Base-by-base conservation (phyloP, 139 green algal species). In the Picochlorum sp. region DNA sequence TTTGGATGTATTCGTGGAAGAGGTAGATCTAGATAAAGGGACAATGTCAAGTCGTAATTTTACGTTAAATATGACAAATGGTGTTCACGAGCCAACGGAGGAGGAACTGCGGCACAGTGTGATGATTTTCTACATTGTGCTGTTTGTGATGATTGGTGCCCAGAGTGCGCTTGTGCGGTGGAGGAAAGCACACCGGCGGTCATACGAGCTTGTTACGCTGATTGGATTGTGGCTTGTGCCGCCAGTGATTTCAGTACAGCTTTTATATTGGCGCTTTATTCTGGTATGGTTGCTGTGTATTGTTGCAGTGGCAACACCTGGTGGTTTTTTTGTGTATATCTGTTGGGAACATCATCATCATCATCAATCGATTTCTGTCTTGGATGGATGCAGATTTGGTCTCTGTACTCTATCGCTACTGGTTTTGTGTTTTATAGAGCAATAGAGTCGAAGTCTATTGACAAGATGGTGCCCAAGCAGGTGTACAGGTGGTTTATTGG, bases 201-300 rank as follows among this genome's bases (percentile, higher is more conserved):
- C 68, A 3, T 95, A 93, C 43, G 87, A 94, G 26, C 57, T 91
- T 68, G 81, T 84, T 13, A 91, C 81, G 16, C 61, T 94, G 5
- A 32, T 89, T 20, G 88, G 86, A 0, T 64, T 95, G 30, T 95
- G 86, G 86, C 55, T 94, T 14, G 79, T 95, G 59, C 88, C 88
- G 0, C 63, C 77, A 3, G 54, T 89, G 14, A 76, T 89, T 45
- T 75, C 55, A 1, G 68, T 94, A 12, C 41, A 74, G 7, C 24
- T 28, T 13, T 24, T 24, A 22, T 92, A 81, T 69, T 94, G 80
- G 81, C 59, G 72, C 3, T 94, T 94, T 61, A 26, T 92, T 24
- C 4, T 61, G 9, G 64, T 89, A 35, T 57, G 33, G 33, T 56
- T 12, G 35, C 35, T 41, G n/a, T n/a, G n/a, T n/a, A n/a, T n/a